Evolutionary conservation across 2,329 filamentous ascomycete species (phyloP).

Genomic region (Rhexocercosporidium sp.): DNA sequence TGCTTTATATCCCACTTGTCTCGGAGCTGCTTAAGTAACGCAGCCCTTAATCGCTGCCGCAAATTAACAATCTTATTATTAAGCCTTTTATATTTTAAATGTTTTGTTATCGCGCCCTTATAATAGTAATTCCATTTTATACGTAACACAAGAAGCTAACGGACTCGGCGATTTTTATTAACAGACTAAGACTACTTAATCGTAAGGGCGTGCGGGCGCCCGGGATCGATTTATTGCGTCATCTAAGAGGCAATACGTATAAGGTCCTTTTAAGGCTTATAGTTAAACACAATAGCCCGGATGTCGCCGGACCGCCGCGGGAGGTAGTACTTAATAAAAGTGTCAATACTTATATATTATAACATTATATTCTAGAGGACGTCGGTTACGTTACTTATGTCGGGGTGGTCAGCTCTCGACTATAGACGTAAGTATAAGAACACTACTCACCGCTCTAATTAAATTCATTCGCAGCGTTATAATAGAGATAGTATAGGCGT

Average conservation of each 20-base stretch:
- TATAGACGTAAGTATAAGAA: neutral
- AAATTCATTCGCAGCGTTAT: no score
- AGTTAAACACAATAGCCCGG: neutral
- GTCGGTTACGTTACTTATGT: neutral
- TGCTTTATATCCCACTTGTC: no score
- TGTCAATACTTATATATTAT: no score
- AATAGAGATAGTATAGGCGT: neutral
- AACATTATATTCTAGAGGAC: no score
- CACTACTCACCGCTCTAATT: neutral
- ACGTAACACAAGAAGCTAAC: neutral
- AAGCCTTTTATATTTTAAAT: no score
- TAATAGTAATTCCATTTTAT: constrained; percentile 25
- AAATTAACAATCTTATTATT: no score
- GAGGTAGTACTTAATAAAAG: no score
- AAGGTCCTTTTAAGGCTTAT: neutral
- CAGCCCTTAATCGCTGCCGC: no score
- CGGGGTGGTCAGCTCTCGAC: neutral
- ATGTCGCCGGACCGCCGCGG: no score
- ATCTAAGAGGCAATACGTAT: constrained; percentile 26
- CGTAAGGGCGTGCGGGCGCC: constrained; percentile 27
- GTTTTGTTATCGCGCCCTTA: no score
- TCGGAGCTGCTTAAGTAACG: no score
- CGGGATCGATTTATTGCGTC: constrained; percentile 29
- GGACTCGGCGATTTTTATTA: constrained; percentile 23
- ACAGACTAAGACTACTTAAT: constrained; percentile 7